phyloP scores from a whole-genome alignment of 2,329 filamentous ascomycete genomes.

The Magnaporthales sp. region DNA sequence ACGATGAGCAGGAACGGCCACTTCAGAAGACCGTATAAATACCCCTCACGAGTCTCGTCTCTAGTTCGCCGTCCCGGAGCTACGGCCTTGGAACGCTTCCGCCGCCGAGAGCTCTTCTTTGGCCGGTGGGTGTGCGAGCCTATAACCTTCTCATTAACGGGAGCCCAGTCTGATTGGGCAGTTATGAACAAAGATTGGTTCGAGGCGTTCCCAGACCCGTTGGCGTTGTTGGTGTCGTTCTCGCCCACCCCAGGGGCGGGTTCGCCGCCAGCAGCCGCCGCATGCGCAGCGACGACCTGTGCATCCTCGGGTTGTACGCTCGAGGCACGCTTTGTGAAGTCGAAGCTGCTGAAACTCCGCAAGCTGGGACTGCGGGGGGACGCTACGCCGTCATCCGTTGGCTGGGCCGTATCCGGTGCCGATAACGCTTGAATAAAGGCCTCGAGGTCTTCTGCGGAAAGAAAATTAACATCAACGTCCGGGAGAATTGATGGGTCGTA shows the following conservation, averaged over 20 bases:
- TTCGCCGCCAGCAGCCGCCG: constrained; percentile 29
- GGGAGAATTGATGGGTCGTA: constrained; percentile 65
- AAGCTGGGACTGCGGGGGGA: constrained; percentile 28
- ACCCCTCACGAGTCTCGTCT: constrained; percentile 92
- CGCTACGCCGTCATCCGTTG: constrained; percentile 42
- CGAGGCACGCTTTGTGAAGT: constrained; percentile 32
- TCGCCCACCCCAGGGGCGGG: constrained; percentile 3
- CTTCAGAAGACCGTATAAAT: constrained; percentile 80
- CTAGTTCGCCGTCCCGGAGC: constrained; percentile 52
- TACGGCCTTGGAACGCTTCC: constrained; percentile 26
- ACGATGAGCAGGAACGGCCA: constrained; percentile 84
- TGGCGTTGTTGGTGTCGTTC: constrained; percentile 8
- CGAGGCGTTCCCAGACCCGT: constrained; percentile 7
- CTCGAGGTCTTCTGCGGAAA: constrained; percentile 60
- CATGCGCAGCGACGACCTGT: constrained; percentile 26
- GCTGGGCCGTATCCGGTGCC: constrained; percentile 69
- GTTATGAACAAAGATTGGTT: constrained; percentile 56
- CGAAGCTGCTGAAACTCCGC: constrained; percentile 27
- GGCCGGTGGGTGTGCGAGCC: constrained; percentile 7
- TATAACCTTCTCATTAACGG: constrained; percentile 63
- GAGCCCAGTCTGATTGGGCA: constrained; percentile 92
- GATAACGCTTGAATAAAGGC: constrained; percentile 75
- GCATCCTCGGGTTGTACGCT: constrained; percentile 23
- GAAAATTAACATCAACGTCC: constrained; percentile 73
- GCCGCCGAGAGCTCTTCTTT: constrained; percentile 10